Conservation (phyloP, 116 monocot species). For the Papilionanthe hybrid region DNA sequence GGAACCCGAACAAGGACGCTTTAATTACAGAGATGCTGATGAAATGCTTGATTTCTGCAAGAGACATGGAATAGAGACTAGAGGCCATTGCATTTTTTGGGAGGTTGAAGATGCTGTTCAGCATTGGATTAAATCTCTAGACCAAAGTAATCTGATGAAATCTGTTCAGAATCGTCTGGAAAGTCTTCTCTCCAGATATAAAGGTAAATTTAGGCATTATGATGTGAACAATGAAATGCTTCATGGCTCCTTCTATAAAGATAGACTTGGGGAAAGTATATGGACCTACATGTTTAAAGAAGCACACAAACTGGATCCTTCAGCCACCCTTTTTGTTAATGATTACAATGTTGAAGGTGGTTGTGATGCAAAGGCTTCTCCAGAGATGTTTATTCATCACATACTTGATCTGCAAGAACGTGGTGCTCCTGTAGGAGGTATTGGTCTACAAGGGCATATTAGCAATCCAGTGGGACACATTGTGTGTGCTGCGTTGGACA, state of each 20-base stretch:
- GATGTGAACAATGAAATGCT: conserved; percentile 98
- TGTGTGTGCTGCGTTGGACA: conserved; percentile 65
- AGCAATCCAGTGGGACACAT: conserved; percentile 61
- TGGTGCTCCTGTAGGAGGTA: conserved; percentile 62
- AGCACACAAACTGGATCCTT: conserved; percentile 57
- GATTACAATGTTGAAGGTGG: conserved; percentile 89
- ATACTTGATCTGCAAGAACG: conserved; percentile 64
- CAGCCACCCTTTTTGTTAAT: conserved; percentile 71
- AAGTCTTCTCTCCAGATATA: conserved; percentile 49
- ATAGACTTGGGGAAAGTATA: conserved; percentile 61
- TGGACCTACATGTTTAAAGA: conserved; percentile 69
- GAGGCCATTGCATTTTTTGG: conserved; percentile 90
- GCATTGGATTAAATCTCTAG: conserved; percentile 60
- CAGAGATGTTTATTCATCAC: conserved; percentile 65
- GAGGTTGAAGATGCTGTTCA: conserved; percentile 72
- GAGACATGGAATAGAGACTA: conserved; percentile 38
- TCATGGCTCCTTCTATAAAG: conserved; percentile 75
- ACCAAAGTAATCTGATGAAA: conserved; percentile 36
- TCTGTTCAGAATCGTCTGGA: conserved; percentile 52
- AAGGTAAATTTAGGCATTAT: conserved; percentile 59
- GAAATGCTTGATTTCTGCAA: conserved; percentile 69
- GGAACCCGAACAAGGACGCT: conserved; percentile 45
- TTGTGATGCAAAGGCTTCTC: conserved; percentile 62
- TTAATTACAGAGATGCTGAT: conserved; percentile 78
- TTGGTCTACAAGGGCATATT: conserved; percentile 77